These are phyloP conservation scores for Eutrema japonicum DNA, from an alignment of 345 rosid species.

Conservation along the genomic window DNA sequence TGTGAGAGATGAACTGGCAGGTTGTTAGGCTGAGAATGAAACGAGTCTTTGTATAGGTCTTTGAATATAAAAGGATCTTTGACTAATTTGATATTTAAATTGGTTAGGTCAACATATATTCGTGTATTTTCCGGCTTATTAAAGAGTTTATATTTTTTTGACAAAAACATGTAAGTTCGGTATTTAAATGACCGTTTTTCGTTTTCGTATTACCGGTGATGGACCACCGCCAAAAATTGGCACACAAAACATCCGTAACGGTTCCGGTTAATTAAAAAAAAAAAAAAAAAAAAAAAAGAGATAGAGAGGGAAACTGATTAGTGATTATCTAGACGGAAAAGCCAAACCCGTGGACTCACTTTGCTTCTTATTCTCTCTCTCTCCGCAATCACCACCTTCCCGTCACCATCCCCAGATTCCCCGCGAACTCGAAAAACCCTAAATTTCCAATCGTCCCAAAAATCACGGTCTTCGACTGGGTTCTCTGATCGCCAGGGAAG, in stretches of 20 bases:
- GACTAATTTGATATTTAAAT: too few relatives aligned
- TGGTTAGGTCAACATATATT: too few relatives aligned
- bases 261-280: slow-evolving; percentile 1
- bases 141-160: too few relatives aligned
- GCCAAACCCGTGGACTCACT: slow-evolving; percentile 18
- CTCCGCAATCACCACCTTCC: slow-evolving; percentile 27
- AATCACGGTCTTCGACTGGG: neutral
- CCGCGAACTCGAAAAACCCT: slow-evolving; percentile 36
- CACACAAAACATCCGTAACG: neutral
- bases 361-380: slow-evolving; percentile 33
- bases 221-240: slow-evolving; percentile 16
- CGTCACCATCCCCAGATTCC: slow-evolving; percentile 29
- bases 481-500: slow-evolving; percentile 18
- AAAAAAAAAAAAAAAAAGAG: neutral
- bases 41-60: too few relatives aligned
- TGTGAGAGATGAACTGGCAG: too few relatives aligned
- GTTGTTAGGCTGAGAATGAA: too few relatives aligned
- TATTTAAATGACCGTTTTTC: too few relatives aligned
- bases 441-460: neutral
- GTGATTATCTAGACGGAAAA: slow-evolving; percentile 30
- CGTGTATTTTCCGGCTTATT: too few relatives aligned
- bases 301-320: slow-evolving; percentile 23
- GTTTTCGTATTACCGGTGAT: neutral
- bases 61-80: too few relatives aligned
- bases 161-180: too few relatives aligned